These are phyloP conservation scores for Hyaloscypha bicolor DNA, from an alignment of 495 filamentous ascomycete genomes.

Conservation along the genomic window DNA sequence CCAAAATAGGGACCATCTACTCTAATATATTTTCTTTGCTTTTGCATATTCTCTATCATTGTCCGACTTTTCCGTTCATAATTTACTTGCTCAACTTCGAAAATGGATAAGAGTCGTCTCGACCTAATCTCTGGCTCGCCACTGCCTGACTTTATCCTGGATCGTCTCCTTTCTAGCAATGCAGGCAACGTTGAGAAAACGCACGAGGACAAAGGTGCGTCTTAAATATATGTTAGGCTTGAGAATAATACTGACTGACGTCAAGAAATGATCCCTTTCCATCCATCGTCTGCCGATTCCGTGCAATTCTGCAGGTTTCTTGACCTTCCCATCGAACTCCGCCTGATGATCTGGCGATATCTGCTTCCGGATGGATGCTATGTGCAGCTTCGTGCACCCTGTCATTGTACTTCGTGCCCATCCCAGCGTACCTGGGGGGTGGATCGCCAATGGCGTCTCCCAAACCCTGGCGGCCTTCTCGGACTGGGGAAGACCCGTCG, in stretches of 20 bases:
- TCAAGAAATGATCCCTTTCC: background rate
- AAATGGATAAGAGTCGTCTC: too few relatives aligned
- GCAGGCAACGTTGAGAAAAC: background rate
- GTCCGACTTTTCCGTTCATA: background rate
- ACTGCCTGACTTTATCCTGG: too few relatives aligned
- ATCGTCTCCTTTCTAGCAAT: background rate
- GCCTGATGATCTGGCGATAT: background rate
- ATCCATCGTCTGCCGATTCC: background rate
- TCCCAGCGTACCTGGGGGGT: background rate
- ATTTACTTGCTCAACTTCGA: too few relatives aligned
- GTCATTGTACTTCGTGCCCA: background rate
- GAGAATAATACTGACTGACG: background rate
- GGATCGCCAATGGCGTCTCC: background rate
- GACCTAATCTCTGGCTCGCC: too few relatives aligned
- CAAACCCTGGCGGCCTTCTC: background rate
- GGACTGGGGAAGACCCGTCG: background rate
- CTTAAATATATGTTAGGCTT: background rate
- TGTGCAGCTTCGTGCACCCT: background rate
- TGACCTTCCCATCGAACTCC: background rate
- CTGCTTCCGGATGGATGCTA: background rate
- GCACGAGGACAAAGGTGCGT: background rate
- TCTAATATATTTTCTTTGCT: background rate
- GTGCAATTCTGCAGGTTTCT: background rate
- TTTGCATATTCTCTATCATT: background rate
- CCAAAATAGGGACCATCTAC: background rate